These are phyloP conservation scores for Trichoderma simmonsii DNA, from an alignment of 2,329 filamentous ascomycete genomes.

Conservation along the genomic window DNA sequence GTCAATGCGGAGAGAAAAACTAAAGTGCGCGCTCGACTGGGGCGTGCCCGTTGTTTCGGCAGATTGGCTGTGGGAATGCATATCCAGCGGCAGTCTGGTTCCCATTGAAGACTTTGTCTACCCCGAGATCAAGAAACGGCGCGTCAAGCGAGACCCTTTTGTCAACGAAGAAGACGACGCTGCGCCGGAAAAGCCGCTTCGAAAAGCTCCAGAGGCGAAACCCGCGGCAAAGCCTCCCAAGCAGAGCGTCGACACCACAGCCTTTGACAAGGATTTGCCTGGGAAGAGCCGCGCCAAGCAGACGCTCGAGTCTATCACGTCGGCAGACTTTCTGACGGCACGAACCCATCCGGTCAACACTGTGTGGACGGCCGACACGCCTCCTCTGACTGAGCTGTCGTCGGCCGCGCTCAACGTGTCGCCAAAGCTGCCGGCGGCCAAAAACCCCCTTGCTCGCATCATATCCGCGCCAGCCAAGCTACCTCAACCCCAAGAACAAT, in stretches of 20 bases:
- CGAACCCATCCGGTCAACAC: slow-evolving; percentile 36
- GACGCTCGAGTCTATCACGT: slow-evolving; percentile 28
- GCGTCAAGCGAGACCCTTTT: slow-evolving; percentile 19
- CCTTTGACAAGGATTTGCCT: slow-evolving; percentile 36
- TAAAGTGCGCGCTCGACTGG: slow-evolving; percentile 71
- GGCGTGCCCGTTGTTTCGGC: slow-evolving; percentile 75
- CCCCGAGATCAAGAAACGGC: slow-evolving; percentile 41
- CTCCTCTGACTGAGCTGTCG: slow-evolving; percentile 42
- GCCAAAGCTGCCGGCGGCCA: slow-evolving; percentile 30
- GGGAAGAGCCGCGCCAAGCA: slow-evolving; percentile 22
- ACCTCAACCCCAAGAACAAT: slow-evolving; percentile 11
- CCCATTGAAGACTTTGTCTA: slow-evolving; percentile 48
- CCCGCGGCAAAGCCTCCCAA: slow-evolving; percentile 16
- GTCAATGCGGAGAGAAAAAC: slow-evolving; percentile 67
- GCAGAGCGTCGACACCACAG: slow-evolving; percentile 38
- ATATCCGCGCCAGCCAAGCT: slow-evolving; percentile 40
- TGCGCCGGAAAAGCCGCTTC: background rate
- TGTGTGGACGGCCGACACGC: slow-evolving; percentile 25
- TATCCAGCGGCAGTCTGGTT: slow-evolving; percentile 53
- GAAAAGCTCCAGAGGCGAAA: background rate
- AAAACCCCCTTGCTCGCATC: slow-evolving; percentile 26
- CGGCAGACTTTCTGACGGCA: slow-evolving; percentile 42
- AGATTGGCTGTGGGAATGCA: slow-evolving; percentile 83
- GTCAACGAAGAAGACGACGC: slow-evolving; percentile 17
- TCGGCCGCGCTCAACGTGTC: slow-evolving; percentile 43